Evolutionary conservation across 345 rosid species (phyloP).

Genomic region (Eucalyptus globulus): DNA sequence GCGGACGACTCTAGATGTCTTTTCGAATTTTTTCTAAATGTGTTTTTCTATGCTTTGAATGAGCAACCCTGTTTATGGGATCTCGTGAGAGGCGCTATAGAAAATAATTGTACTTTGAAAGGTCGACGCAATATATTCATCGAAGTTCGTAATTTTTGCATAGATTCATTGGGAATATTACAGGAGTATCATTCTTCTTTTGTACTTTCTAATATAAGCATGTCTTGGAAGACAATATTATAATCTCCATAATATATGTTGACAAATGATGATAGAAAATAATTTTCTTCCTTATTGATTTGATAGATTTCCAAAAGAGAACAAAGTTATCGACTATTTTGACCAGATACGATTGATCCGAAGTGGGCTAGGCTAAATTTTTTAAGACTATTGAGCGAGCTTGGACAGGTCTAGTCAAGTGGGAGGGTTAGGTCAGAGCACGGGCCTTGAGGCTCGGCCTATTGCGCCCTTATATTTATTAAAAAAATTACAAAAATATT

Average conservation of each 20-base stretch:
- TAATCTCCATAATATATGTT: neutral
- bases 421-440: too few relatives aligned
- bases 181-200: neutral
- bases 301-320: neutral
- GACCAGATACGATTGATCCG: too few relatives aligned
- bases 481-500: neutral
- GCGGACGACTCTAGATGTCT: too few relatives aligned
- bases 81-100: rapidly evolving
- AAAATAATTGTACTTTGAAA: neutral
- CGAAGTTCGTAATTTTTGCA: neutral
- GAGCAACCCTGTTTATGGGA: neutral
- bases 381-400: neutral
- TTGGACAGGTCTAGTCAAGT: neutral
- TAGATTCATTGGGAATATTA: rapidly evolving
- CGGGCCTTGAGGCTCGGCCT: neutral
- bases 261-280: neutral
- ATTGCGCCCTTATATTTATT: neutral
- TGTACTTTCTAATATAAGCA: neutral
- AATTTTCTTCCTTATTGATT: neutral
- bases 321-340: too few relatives aligned
- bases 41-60: too few relatives aligned
- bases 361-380: neutral
- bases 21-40: too few relatives aligned
- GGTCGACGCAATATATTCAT: neutral
- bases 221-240: neutral